Percentiles rank a stretch among this genome's conserved stretches.
These are phyloP conservation scores for Chlorella sp. DNA, from an alignment of 139 green algal species.

Conservation along the genomic window DNA sequence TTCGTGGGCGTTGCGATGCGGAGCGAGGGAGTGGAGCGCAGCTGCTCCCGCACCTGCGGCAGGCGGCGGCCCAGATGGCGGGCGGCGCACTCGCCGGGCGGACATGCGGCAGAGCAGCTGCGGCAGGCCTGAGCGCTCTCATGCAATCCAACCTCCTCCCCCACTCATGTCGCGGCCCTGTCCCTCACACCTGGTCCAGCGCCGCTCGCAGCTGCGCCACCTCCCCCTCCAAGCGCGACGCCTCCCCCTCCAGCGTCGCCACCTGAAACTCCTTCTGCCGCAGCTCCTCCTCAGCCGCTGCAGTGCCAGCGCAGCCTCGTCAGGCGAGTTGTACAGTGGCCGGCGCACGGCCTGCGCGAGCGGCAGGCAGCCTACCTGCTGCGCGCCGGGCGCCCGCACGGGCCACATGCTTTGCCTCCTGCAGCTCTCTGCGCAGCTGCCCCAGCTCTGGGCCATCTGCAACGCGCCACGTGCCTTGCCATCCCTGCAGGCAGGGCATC, in stretches of 20 bases:
- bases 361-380: background rate
- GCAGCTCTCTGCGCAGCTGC: background rate
- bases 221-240: background rate
- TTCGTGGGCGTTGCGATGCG: too few relatives aligned
- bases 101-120: background rate
- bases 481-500: background rate
- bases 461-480: background rate
- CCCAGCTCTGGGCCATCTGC: background rate
- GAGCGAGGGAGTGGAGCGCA: background rate
- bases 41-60: background rate
- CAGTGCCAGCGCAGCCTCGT: too few relatives aligned
- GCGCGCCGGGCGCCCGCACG: background rate
- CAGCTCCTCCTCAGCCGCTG: background rate
- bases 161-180: background rate
- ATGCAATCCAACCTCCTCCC: background rate
- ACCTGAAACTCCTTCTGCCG: background rate
- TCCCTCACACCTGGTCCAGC: background rate
- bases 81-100: background rate
- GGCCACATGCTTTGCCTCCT: background rate
- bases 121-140: background rate
- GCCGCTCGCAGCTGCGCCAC: slow-evolving; percentile 7
- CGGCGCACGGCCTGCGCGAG: background rate
- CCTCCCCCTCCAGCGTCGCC: background rate
- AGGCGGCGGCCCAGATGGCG: background rate
- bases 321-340: background rate